Evolutionary conservation across 768 basidiomycete genomes (phyloP).

Genomic region (Omphalotus guepiniiformis): DNA sequence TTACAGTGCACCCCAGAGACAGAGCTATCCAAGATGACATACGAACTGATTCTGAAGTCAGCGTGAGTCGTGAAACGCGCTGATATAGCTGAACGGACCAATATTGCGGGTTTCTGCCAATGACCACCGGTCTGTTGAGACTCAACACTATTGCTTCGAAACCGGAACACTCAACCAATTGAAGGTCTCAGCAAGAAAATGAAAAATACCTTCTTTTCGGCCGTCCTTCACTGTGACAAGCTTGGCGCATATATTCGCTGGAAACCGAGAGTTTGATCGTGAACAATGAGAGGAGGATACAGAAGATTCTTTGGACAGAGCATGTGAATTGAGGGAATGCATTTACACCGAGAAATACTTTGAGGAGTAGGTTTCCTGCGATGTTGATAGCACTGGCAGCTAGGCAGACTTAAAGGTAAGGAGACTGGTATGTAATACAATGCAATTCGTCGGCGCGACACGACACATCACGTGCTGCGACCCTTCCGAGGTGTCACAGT

Average conservation of each 20-base stretch:
- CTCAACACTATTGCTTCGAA: conserved; percentile 53
- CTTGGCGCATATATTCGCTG: conserved; percentile 65
- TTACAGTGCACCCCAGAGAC: conserved; percentile 76
- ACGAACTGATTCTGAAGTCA: conserved; percentile 38
- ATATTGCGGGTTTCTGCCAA: conserved; percentile 66
- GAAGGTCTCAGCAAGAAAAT: background rate
- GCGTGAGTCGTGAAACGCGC: conserved; percentile 1
- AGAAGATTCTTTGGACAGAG: background rate
- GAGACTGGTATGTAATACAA: too few species aligned
- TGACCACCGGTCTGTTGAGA: conserved; percentile 57
- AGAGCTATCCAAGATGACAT: conserved; percentile 56
- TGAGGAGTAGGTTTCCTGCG: too few species aligned
- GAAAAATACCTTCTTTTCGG: conserved; percentile 54
- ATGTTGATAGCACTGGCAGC: too few species aligned
- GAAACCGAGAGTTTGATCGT: background rate
- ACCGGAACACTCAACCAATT: background rate
- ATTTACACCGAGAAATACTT: background rate
- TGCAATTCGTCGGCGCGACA: too few species aligned
- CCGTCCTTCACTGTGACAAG: conserved; percentile 59
- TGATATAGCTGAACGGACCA: conserved; percentile 40
- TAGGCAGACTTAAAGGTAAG: too few species aligned
- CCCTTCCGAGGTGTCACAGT: too few species aligned
- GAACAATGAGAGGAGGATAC: background rate
- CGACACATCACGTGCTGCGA: too few species aligned
- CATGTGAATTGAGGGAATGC: background rate